Evolutionary conservation across 352 stramenopile species (phyloP), one percentile per base, ranked within the genome.

Genomic region (Aphanomyces cochlioides): DNA sequence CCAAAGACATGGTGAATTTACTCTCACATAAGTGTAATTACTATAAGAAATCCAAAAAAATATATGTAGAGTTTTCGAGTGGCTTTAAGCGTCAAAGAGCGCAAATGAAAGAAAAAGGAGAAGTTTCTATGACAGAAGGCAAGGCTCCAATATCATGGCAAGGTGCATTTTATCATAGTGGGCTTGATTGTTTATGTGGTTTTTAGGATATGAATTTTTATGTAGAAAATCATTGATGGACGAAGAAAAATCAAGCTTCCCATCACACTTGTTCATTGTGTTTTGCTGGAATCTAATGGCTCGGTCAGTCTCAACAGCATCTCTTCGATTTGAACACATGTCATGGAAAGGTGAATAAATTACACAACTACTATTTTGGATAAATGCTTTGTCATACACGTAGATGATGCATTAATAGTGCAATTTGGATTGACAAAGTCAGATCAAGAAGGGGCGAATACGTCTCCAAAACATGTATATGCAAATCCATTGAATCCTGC

Each of bases 211-310:
- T 53, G 45, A 15, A 19, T 53, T n/a, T 53, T 53, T 53, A 53
- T 15, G 13, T 19, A 1, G n/a, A 53, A 19, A 15, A 53, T 15
- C 45, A 53, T 19, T 53, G 45, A n/a, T 19, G n/a, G 45, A 19
- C 45, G 45, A 19, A 53, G 45, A 19, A 2, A 53, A 15, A 15
- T n/a, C 45, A n/a, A n/a, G 13, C 45, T 53, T 53, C 13, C 45
- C 45, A 19, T 53, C 45, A 53, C 45, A 53, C 45, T n/a, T 19
- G 45, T 53, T 53, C 2, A 15, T 53, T 19, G 13, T 53, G 13
- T 53, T 53, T 53, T 53, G 45, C 45, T 53, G 45, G 45, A 53
- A 53, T 53, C n/a, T 53, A 53, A 53, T 53, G 45, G 13, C 45
- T 53, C 45, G 45, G 13, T 53, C 45, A 53, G 45, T 53, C 13